These are phyloP conservation scores for Orbilia blumenaviensis DNA, from an alignment of 2,329 filamentous ascomycete genomes.

Conservation along the genomic window DNA sequence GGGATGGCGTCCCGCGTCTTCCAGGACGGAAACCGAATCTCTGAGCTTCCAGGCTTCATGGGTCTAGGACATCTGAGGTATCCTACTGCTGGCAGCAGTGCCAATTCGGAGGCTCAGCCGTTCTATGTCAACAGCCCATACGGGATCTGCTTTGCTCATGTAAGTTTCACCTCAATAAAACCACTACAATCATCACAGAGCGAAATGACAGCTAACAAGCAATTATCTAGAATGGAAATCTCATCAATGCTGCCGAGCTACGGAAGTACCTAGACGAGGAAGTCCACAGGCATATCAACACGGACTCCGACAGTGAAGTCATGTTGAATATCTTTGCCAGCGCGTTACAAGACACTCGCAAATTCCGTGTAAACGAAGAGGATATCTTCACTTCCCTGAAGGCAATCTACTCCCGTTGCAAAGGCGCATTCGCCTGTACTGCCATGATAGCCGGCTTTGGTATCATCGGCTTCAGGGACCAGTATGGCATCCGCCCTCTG, in stretches of 20 bases:
- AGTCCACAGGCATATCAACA: conserved; percentile 87
- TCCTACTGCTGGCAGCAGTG: conserved; percentile 84
- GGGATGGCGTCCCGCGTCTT: conserved; percentile 89
- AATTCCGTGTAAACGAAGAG: conserved; percentile 78
- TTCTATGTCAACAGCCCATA: conserved; percentile 92
- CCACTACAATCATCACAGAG: background rate
- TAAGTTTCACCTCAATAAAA: conserved; percentile 37
- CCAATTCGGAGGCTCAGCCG: conserved; percentile 86
- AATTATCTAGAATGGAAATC: conserved; percentile 79
- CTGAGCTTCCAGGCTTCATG: conserved; percentile 83
- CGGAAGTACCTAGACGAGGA: conserved; percentile 77
- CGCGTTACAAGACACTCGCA: conserved; percentile 80
- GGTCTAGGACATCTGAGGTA: conserved; percentile 87
- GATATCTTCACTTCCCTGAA: conserved; percentile 78
- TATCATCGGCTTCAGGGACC: conserved; percentile 80
- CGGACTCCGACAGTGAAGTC: conserved; percentile 85
- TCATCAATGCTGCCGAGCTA: conserved; percentile 79
- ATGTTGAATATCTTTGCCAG: conserved; percentile 90
- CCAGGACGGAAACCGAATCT: conserved; percentile 76
- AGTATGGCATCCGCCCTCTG: conserved; percentile 83
- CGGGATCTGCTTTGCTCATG: conserved; percentile 75
- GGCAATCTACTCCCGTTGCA: conserved; percentile 76
- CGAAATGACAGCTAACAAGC: background rate
- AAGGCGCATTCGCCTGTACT: conserved; percentile 81
- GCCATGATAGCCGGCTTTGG: conserved; percentile 86